Conservation (phyloP, 2,329 filamentous ascomycete genomes). For the Alternaria atra region DNA sequence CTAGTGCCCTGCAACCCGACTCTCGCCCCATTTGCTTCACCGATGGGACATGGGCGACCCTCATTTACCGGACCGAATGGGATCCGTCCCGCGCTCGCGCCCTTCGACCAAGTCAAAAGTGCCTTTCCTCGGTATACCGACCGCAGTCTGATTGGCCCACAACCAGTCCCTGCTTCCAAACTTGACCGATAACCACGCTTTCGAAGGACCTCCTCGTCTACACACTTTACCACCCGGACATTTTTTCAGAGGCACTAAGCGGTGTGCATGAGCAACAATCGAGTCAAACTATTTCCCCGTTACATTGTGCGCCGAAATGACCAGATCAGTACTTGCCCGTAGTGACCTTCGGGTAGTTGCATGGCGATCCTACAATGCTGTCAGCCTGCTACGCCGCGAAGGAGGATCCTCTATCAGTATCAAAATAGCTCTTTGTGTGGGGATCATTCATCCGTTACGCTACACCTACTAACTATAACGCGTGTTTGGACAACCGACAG, state of each 20-base stretch:
- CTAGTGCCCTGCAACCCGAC: constrained; percentile 10
- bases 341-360: constrained; percentile 11
- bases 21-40: constrained; percentile 12
- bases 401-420: constrained; percentile 4
- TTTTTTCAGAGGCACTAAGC: constrained; percentile 2
- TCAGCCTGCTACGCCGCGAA: constrained; percentile 6
- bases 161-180: neutral
- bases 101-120: neutral
- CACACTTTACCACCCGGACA: constrained; percentile 9
- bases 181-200: constrained; percentile 11
- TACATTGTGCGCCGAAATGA: constrained; percentile 3
- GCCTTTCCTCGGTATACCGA: constrained; percentile 9
- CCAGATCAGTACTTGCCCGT: constrained; percentile 11
- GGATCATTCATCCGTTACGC: neutral
- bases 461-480: neutral
- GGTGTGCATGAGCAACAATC: constrained; percentile 7
- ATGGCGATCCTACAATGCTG: constrained; percentile 10
- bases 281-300: constrained; percentile 7
- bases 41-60: constrained; percentile 10
- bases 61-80: constrained; percentile 15
- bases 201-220: constrained; percentile 11
- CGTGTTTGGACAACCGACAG: constrained; percentile 1
- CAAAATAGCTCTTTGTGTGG: constrained; percentile 6
- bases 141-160: constrained; percentile 8
- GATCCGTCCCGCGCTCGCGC: constrained; percentile 11